Conservation (phyloP, 1,284 basidiomycete species). For the Trichosporon asahii region DNA sequence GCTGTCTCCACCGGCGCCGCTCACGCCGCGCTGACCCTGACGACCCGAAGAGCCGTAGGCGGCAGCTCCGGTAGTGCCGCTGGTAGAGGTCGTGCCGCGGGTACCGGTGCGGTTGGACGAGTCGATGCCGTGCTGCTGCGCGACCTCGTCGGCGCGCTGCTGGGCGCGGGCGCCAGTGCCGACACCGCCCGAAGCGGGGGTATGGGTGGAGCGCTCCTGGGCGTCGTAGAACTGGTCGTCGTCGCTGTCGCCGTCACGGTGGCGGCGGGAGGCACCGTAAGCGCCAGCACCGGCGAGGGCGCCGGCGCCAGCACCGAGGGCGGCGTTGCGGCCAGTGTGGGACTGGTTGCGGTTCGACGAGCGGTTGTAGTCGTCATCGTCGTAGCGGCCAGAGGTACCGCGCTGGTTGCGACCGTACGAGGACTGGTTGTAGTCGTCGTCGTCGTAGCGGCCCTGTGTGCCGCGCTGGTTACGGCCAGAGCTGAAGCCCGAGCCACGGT, state of each 20-base stretch:
- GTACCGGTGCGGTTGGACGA: background rate
- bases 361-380: conserved; percentile 1
- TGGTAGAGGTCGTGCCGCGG: no score
- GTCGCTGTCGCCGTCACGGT: background rate
- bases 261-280: background rate
- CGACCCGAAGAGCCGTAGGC: background rate
- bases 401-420: background rate
- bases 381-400: background rate
- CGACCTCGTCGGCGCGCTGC: background rate
- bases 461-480: background rate
- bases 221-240: conserved; percentile 7
- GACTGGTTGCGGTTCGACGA: background rate
- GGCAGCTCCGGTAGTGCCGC: background rate
- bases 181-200: background rate
- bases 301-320: background rate
- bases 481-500: background rate
- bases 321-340: conserved; percentile 10
- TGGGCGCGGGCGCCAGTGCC: background rate
- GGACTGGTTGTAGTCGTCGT: background rate
- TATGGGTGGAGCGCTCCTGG: background rate
- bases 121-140: background rate
- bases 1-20: background rate
- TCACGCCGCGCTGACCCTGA: background rate
- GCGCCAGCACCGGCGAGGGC: background rate
- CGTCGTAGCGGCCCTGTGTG: background rate